A percentile compares a stretch with the other conserved stretches of the same genome.
These are phyloP conservation scores for Asterella californica DNA, from an alignment of 225 moss, liverwort and hornwort genomes.

Conservation along the genomic window DNA sequence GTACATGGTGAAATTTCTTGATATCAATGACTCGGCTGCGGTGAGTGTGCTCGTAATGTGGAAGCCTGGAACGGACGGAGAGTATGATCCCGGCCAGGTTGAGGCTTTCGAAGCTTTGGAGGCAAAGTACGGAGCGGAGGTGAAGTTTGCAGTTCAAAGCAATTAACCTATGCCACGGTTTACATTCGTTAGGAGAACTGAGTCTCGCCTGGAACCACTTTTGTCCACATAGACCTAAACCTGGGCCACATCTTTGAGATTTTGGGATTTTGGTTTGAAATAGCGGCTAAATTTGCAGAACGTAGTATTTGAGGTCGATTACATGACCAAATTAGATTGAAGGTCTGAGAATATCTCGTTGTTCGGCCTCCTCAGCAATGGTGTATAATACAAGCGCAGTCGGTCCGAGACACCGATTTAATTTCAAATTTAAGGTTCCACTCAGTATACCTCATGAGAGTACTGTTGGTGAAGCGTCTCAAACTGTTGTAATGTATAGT, in stretches of 20 bases:
- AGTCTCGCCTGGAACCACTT: neutral
- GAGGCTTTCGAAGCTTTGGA: conserved; percentile 64
- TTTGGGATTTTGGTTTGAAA: neutral
- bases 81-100: conserved; percentile 78
- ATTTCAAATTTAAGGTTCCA: too few species aligned
- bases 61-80: conserved; percentile 65
- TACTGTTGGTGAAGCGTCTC: too few species aligned
- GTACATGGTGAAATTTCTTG: conserved; percentile 63
- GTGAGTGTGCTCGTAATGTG: conserved; percentile 84
- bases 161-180: neutral
- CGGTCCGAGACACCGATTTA: too few species aligned
- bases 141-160: conserved; percentile 16
- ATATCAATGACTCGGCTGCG: conserved; percentile 45
- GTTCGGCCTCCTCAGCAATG: neutral
- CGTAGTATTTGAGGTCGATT: neutral
- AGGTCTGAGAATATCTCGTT: neutral
- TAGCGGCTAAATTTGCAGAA: neutral
- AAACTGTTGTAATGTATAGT: too few species aligned
- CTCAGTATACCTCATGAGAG: too few species aligned
- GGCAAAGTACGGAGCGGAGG: conserved; percentile 56
- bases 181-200: neutral
- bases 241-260: neutral
- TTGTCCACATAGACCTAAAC: neutral
- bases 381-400: neutral
- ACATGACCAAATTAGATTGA: neutral